Base-by-base conservation (phyloP, 1,284 basidiomycete species). In the Caloboletus firmus region DNA sequence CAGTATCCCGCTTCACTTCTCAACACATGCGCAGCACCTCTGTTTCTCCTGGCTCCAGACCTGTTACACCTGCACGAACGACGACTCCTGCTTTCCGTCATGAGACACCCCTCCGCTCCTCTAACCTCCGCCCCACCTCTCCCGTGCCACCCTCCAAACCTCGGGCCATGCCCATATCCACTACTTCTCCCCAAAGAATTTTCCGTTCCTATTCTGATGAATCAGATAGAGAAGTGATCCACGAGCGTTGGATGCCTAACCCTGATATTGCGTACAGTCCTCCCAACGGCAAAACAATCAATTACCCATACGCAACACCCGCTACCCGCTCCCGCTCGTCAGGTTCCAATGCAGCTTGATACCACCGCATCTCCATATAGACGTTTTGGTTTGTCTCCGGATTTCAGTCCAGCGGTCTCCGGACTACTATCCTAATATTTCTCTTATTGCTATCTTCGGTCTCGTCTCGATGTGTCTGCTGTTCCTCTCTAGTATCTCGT, bases 221-320 rank as follows among this genome's bases (percentile, higher is more conserved):
- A 69, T 80, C 67, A 48, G 69, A 69, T 44, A 66, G 70, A 57
- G 70, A 74, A 52, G 63, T 69, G 63, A 71, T 79, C 36, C 80
- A 78, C 49, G 76, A 82, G 61, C 73, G 77, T 36, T 82, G 81
- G 81, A 72, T 81, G 48, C 80, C 79, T 5, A 74, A 76, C 15
- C 64, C 66, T 24, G 49, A 65, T 24, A 41, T 68, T 50, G 70
- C 70, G 37, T 67, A 69, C 47, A 72, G 67, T 20, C 67, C 67
- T 13, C 67, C 69, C 24, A 65, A 46, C 9, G 58, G 70, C 28
- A 69, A 70, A 44, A 17, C 56, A 2, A 36, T 71, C 24, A 63
- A 68, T 39, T 70, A 70, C 35, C 61, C 70, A 4, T 70, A 59
- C 48, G 61, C 66, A 46, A 57, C 70, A 11, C 56, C 64, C 1